Evolutionary conservation across 805 yeast genomes (phyloP).

Genomic region (Priceomyces fermenticarens): DNA sequence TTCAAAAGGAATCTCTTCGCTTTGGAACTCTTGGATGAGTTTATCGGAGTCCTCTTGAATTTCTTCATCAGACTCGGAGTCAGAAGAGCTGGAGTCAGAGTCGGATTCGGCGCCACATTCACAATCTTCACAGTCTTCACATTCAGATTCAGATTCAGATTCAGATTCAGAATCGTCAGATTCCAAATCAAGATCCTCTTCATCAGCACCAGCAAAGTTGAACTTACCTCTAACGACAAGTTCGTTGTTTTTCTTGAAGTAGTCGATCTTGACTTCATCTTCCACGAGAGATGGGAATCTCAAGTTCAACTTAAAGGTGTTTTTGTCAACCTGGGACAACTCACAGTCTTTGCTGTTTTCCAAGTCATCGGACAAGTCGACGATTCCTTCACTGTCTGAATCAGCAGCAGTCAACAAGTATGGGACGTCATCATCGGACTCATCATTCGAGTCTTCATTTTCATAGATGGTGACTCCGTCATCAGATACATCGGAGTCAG

Average conservation of each 20-base stretch:
- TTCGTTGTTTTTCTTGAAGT: conserved; percentile 39
- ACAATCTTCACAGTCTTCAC: conserved; percentile 6
- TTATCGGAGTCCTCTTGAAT: conserved; percentile 36
- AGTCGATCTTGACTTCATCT: conserved; percentile 39
- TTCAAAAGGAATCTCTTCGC: conserved; percentile 40
- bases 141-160: conserved; percentile 18
- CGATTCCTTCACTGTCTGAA: conserved; percentile 20
- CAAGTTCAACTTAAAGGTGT: conserved; percentile 36
- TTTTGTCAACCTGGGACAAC: conserved; percentile 34
- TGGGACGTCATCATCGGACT: conserved; percentile 14
- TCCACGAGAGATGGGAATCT: conserved; percentile 40
- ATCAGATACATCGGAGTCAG: conserved; percentile 16
- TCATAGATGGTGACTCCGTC: conserved; percentile 44
- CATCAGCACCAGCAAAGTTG: conserved; percentile 27
- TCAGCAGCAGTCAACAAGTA: conserved; percentile 25
- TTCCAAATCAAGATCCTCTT: conserved; percentile 15
- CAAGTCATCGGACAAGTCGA: conserved; percentile 41
- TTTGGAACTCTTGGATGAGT: conserved; percentile 35
- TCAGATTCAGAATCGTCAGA: conserved; percentile 16
- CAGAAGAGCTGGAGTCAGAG: conserved; percentile 8
- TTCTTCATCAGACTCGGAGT: conserved; percentile 29
- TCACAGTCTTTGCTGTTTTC: conserved; percentile 44
- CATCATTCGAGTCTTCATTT: conserved; percentile 17
- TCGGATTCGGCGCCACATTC: conserved; percentile 12
- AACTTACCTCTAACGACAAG: conserved; percentile 39